Evolutionary conservation across 139 green algal species (phyloP).

Genomic region (Micractinium sp.): DNA sequence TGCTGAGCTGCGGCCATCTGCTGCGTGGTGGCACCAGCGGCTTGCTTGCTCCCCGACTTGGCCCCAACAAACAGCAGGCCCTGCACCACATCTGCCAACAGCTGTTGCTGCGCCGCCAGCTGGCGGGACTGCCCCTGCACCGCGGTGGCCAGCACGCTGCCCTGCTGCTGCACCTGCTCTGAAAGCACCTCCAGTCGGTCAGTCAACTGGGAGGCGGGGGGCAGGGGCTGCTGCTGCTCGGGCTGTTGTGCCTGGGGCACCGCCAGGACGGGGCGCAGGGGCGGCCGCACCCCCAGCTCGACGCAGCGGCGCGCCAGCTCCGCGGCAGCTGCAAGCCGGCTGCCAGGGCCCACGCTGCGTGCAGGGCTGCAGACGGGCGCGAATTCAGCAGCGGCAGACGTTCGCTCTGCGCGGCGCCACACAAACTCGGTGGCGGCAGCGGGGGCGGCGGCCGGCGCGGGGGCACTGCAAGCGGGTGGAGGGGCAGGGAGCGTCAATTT

Average conservation of each 20-base stretch:
- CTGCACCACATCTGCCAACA: conserved; percentile 23
- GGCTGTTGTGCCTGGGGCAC: background rate
- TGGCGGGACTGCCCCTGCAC: conserved; percentile 12
- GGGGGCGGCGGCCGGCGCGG: background rate
- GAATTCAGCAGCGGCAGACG: background rate
- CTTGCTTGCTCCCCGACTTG: background rate
- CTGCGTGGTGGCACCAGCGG: background rate
- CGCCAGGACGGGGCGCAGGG: background rate
- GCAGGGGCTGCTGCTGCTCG: background rate
- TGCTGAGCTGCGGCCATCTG: background rate
- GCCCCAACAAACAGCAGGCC: conserved; percentile 30
- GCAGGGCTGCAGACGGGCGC: background rate
- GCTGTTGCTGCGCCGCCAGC: conserved; percentile 23
- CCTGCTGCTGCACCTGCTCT: background rate
- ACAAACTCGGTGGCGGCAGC: background rate
- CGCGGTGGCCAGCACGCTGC: background rate
- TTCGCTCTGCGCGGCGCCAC: background rate
- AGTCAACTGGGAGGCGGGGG: background rate
- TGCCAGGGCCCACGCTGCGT: background rate
- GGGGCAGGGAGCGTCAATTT: background rate
- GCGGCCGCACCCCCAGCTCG: background rate
- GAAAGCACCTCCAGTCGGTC: background rate
- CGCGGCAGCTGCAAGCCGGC: background rate
- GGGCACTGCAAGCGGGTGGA: background rate
- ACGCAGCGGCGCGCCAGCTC: conserved; percentile 4